phyloP scores from a whole-genome alignment of 2,329 filamentous ascomycete species.

The Pseudocercospora cruenta region DNA sequence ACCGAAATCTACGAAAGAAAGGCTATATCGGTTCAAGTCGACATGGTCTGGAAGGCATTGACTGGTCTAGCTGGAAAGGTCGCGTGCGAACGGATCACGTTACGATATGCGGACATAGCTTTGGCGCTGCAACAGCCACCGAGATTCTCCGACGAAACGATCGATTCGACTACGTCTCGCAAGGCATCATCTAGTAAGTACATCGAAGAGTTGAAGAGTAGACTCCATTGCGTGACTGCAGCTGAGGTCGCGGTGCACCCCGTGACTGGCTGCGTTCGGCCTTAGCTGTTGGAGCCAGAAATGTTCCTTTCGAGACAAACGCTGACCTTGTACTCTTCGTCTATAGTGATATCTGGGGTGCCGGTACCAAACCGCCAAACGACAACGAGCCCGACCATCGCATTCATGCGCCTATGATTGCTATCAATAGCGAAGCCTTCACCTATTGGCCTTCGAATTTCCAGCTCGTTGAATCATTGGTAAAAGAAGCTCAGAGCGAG shows the following conservation, averaged over 20 bases:
- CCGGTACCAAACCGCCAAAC: slow-evolving; percentile 48
- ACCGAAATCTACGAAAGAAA: slow-evolving; percentile 59
- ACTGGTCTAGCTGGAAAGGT: slow-evolving; percentile 62
- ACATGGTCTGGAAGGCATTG: slow-evolving; percentile 58
- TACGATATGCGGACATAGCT: slow-evolving; percentile 68
- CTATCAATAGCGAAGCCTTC: slow-evolving; percentile 69
- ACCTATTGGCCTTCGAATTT: slow-evolving; percentile 72
- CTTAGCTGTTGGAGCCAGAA: not conserved
- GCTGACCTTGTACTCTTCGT: not conserved
- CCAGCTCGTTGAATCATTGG: slow-evolving; percentile 59
- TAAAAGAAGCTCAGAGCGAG: slow-evolving; percentile 58
- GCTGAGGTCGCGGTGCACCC: not conserved
- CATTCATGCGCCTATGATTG: slow-evolving; percentile 60
- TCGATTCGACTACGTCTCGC: slow-evolving; percentile 61
- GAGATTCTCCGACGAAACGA: slow-evolving; percentile 61
- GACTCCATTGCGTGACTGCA: not conserved
- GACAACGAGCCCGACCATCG: slow-evolving; percentile 49
- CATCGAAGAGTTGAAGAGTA: not conserved
- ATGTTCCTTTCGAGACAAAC: not conserved
- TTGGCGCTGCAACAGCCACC: slow-evolving; percentile 66
- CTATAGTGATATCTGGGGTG: slow-evolving; percentile 62
- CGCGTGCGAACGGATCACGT: slow-evolving; percentile 61
- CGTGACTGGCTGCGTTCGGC: not conserved
- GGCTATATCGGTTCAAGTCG: slow-evolving; percentile 64
- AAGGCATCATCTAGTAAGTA: slow-evolving; percentile 62